A percentile compares a stretch with the other conserved stretches of the same genome.
These are phyloP conservation scores for Vitis cinerea DNA, from an alignment of 164 flowering plant genomes.

Conservation along the genomic window DNA sequence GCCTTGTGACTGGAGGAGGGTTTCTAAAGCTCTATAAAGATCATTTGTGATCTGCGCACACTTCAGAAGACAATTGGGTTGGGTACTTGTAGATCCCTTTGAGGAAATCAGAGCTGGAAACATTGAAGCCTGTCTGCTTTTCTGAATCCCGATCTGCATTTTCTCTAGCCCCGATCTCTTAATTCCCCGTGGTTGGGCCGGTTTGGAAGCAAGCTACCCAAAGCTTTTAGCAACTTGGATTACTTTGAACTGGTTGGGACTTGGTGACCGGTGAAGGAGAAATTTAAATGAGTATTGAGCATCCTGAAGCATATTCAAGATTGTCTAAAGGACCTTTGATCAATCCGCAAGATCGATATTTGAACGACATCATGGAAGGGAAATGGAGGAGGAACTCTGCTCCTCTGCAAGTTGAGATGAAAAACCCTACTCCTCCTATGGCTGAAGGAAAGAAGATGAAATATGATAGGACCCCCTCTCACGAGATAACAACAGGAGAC, in stretches of 20 bases:
- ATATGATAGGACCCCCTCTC: conserved; percentile 16
- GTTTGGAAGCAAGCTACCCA: no score
- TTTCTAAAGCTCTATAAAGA: neutral
- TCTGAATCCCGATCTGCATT: neutral
- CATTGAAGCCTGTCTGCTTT: neutral
- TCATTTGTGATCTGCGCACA: no score
- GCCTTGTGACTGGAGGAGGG: neutral
- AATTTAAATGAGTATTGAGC: conserved; percentile 24
- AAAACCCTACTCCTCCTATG: neutral
- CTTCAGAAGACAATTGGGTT: neutral
- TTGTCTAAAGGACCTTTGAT: conserved; percentile 11
- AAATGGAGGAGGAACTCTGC: conserved; percentile 1
- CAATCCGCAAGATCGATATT: conserved; percentile 10
- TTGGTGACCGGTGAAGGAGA: neutral
- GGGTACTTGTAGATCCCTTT: no score
- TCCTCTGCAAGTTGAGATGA: neutral
- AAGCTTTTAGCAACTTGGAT: no score
- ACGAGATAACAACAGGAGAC: conserved; percentile 25
- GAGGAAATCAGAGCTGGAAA: neutral
- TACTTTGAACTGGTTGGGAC: no score
- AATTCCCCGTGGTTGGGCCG: no score
- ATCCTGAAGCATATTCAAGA: conserved; percentile 14
- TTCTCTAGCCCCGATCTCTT: no score
- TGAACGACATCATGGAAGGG: conserved; percentile 25
- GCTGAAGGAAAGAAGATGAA: conserved; percentile 17